Evolutionary conservation across 1,139 yeast species (phyloP), one percentile per base, ranked within the genome.

Genomic region (Wickerhamomyces sp.): DNA sequence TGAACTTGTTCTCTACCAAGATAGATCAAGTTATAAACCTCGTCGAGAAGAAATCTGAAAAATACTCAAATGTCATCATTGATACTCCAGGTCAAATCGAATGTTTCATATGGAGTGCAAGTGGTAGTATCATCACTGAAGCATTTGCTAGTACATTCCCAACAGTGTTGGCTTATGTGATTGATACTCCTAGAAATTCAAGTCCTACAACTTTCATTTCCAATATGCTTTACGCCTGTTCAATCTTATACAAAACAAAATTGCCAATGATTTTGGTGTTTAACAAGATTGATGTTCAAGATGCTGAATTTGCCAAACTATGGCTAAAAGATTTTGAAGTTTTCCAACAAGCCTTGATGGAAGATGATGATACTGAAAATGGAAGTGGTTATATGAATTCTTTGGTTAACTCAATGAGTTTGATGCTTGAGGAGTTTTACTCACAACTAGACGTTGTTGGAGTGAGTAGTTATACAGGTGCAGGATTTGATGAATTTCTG

Each of bases 1-100:
- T 94, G 51, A 94, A 94, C 61, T 70, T 94, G 46, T 94, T 94
- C 61, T 74, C 96, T 43, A 94, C 99, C 29, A 94, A 94, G 66
- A 89, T 94, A 47, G 99, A 94, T 62, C 99, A 94, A 67, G 98
- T 94, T 8, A 81, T 94, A 48, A 76, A 79, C 41, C 72, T 94
- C 41, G 87, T 91, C 23, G 96, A 91, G 60, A 89, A 89, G 61
- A 78, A 94, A 58, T 73, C 88, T 1, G 82, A 79, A 30, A 69
- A 70, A 39, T 76, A 78, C 51, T 67, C 79, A 31, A 84, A 90
- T 63, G 87, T 93, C 51, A 84, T 94, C 40, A 78, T 93, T 43
- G 99, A 94, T 65, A 94, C 99, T 1, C 99, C 99, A 0, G 99
- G 99, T 8, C 99, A 94, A 66, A 94, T 94, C 52, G 99, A 93